These are phyloP conservation scores for Eimeria nieschulzi DNA, from an alignment of 169 alveolate species.

Conservation along the genomic window DNA sequence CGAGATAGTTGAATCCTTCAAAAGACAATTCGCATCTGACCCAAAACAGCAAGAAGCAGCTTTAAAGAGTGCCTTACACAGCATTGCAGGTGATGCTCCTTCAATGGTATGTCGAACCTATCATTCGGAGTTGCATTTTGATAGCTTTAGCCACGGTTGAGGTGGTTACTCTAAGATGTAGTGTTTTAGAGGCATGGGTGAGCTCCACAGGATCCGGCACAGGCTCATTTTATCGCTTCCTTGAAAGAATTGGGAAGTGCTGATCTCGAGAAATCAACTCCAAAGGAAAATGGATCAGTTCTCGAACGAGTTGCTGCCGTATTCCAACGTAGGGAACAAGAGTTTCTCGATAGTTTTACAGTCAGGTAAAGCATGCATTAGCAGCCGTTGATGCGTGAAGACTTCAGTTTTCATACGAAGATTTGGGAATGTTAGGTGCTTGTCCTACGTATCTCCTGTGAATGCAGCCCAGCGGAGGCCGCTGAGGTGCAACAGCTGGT, in stretches of 20 bases:
- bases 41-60: constrained; percentile 71
- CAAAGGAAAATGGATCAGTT: constrained; percentile 47
- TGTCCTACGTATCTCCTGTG: not conserved
- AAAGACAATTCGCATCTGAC: constrained; percentile 21
- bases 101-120: constrained; percentile 21
- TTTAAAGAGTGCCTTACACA: constrained; percentile 63
- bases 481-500: constrained; percentile 49
- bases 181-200: not conserved
- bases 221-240: constrained; percentile 72
- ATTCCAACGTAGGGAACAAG: constrained; percentile 73
- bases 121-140: not conserved
- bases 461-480: constrained; percentile 67
- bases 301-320: constrained; percentile 76
- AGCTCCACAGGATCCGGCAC: constrained; percentile 73
- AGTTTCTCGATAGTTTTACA: constrained; percentile 71
- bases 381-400: too few relatives aligned
- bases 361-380: constrained; percentile 65
- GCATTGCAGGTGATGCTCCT: constrained; percentile 56
- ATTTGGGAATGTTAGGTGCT: not conserved
- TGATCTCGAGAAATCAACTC: constrained; percentile 15
- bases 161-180: too few relatives aligned
- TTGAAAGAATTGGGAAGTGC: constrained; percentile 66
- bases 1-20: constrained; percentile 64
- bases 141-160: too few relatives aligned
- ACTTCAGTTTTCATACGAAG: too few relatives aligned